phyloP scores from a whole-genome alignment of 78 protist species.

The Acrasis kona region DNA sequence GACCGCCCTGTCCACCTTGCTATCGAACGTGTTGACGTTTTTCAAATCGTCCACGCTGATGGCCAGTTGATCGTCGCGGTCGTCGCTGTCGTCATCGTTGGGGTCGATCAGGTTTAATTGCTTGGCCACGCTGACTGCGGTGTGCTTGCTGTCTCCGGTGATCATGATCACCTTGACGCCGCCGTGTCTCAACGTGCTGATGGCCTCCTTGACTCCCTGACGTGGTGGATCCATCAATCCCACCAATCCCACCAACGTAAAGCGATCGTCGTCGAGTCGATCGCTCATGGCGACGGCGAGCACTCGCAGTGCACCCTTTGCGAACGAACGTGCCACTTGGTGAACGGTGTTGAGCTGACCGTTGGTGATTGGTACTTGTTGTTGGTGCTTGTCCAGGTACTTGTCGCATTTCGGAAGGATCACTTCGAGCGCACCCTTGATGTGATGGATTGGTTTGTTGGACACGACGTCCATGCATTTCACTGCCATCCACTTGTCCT shows the following conservation, averaged over 20 bases:
- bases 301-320: not conserved
- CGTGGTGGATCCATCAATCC: slow-evolving; percentile 77
- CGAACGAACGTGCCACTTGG: not conserved
- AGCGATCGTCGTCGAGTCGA: not conserved
- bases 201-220: slow-evolving; percentile 40
- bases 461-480: not conserved
- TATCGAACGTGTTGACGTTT: slow-evolving; percentile 95
- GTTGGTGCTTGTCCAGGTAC: not conserved
- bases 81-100: slow-evolving; percentile 64
- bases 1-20: slow-evolving; percentile 82
- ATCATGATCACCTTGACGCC: slow-evolving; percentile 69
- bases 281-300: not conserved
- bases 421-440: slow-evolving; percentile 61
- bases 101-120: slow-evolving; percentile 35
- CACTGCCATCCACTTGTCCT: not conserved
- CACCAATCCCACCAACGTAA: slow-evolving; percentile 55
- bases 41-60: slow-evolving; percentile 87
- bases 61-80: slow-evolving; percentile 96
- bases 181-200: slow-evolving; percentile 37
- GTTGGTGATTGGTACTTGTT: slow-evolving; percentile 8
- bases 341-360: not conserved
- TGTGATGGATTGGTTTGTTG: slow-evolving; percentile 3
- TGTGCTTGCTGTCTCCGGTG: slow-evolving; percentile 75
- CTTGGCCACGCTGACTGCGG: slow-evolving; percentile 52
- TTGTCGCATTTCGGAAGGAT: slow-evolving; percentile 7